Conservation (phyloP, 2,329 filamentous ascomycete species). For the Epichloe elymi region DNA sequence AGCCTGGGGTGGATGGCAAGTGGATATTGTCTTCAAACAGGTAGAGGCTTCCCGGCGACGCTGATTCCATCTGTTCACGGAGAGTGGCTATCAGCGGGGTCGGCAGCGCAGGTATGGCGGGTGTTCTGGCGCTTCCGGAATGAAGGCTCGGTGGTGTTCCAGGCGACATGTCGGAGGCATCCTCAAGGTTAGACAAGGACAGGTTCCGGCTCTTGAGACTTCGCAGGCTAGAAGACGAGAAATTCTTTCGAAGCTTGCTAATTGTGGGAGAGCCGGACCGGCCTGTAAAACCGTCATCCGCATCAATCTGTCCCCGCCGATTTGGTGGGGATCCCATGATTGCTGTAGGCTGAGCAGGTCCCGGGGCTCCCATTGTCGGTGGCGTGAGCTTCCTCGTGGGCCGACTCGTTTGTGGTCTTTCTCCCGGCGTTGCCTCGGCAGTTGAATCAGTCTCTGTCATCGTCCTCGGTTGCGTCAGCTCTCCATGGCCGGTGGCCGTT, state of each 20-base stretch:
- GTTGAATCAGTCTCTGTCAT: constrained; percentile 6
- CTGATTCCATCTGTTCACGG: constrained; percentile 40
- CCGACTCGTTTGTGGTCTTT: constrained; percentile 5
- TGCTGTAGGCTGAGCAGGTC: constrained; percentile 5
- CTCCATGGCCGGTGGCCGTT: constrained; percentile 6
- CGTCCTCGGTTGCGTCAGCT: not conserved
- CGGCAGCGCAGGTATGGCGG: constrained; percentile 45
- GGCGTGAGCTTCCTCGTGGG: constrained; percentile 1
- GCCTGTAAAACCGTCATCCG: constrained; percentile 24
- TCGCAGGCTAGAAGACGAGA: constrained; percentile 56
- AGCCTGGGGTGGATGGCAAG: constrained; percentile 48
- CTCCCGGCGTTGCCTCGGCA: constrained; percentile 2
- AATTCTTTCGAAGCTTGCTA: constrained; percentile 46
- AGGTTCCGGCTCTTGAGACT: constrained; percentile 64
- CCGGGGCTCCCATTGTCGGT: constrained; percentile 3
- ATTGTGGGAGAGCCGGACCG: constrained; percentile 41
- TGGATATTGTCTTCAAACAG: constrained; percentile 79
- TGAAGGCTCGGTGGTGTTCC: constrained; percentile 60
- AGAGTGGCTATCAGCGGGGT: constrained; percentile 55
- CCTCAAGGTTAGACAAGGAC: constrained; percentile 49
- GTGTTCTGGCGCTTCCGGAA: constrained; percentile 42
- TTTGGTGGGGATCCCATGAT: constrained; percentile 18
- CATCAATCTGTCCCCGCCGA: constrained; percentile 19
- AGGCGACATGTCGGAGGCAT: constrained; percentile 54
- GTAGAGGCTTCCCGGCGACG: constrained; percentile 55